Evolutionary conservation across 83 land plant genomes (phyloP).

Genomic region (Picea abies): DNA sequence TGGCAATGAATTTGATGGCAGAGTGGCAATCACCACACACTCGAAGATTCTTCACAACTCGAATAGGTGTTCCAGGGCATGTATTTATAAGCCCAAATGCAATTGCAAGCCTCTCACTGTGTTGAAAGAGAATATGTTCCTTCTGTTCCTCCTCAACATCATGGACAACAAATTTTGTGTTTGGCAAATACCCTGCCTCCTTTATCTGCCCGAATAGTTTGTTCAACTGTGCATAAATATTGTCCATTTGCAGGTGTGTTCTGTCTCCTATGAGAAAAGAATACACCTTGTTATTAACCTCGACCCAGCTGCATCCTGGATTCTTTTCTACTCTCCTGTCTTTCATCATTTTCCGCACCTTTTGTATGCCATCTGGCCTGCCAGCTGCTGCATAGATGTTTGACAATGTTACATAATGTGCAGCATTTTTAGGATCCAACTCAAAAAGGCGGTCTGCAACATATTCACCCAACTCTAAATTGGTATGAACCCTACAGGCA

Average conservation of each 20-base stretch:
- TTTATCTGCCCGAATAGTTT: background rate
- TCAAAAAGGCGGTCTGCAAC: conserved; percentile 45
- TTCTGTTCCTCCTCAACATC: background rate
- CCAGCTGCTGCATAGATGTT: conserved; percentile 16
- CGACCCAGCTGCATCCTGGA: conserved; percentile 18
- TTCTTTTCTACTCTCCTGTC: conserved; percentile 9
- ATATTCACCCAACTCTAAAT: conserved; percentile 45
- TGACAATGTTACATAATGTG: conserved; percentile 18
- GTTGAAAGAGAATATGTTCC: background rate
- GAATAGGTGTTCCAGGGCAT: no score
- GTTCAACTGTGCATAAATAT: background rate
- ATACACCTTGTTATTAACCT: conserved; percentile 15
- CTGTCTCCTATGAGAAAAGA: background rate
- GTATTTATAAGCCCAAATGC: no score
- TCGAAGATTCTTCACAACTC: no score
- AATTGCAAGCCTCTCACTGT: background rate
- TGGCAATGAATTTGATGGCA: no score
- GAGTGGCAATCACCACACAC: no score
- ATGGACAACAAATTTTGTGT: background rate
- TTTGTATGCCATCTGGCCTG: background rate
- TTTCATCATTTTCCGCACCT: conserved; percentile 5
- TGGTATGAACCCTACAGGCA: conserved; percentile 48
- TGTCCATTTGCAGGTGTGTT: background rate
- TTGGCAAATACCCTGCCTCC: background rate
- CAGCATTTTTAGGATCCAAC: conserved; percentile 41